Conservation (phyloP, 345 rosid species). For the Ceriops zippeliana region DNA sequence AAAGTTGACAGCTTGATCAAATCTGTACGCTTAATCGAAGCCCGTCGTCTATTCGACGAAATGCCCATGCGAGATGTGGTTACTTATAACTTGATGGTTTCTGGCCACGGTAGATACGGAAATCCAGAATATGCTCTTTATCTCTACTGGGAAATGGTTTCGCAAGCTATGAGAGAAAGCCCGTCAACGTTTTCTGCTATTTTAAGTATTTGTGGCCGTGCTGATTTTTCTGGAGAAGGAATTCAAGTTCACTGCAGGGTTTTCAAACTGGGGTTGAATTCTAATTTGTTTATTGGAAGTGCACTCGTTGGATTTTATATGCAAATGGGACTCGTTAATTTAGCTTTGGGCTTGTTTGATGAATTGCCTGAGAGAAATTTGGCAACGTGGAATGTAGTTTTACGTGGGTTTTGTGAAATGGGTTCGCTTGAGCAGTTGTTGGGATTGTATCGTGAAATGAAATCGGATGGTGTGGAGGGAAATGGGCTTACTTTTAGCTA, state of each 20-base stretch:
- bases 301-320: constrained; percentile 58
- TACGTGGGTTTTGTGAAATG: constrained; percentile 46
- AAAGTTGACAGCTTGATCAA: constrained; percentile 37
- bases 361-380: constrained; percentile 61
- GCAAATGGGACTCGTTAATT: constrained; percentile 39
- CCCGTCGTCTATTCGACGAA: constrained; percentile 50
- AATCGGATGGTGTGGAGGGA: constrained; percentile 38
- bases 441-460: constrained; percentile 41
- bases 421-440: constrained; percentile 37
- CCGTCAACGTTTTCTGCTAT: constrained; percentile 64
- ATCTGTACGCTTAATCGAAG: constrained; percentile 40
- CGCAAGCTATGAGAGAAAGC: constrained; percentile 53
- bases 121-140: constrained; percentile 31
- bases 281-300: constrained; percentile 50
- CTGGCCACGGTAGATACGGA: constrained; percentile 49
- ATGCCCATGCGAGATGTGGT: constrained; percentile 56
- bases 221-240: constrained; percentile 46
- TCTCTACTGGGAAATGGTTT: constrained; percentile 52
- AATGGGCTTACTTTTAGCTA: constrained; percentile 71
- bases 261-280: constrained; percentile 49
- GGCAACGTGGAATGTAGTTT: constrained; percentile 52
- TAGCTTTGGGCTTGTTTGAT: constrained; percentile 51
- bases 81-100: constrained; percentile 60
- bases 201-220: constrained; percentile 51
- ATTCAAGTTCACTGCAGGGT: constrained; percentile 70